Evolutionary conservation across 306 rosid species (phyloP).

Genomic region (Ochetophila trinervis): DNA sequence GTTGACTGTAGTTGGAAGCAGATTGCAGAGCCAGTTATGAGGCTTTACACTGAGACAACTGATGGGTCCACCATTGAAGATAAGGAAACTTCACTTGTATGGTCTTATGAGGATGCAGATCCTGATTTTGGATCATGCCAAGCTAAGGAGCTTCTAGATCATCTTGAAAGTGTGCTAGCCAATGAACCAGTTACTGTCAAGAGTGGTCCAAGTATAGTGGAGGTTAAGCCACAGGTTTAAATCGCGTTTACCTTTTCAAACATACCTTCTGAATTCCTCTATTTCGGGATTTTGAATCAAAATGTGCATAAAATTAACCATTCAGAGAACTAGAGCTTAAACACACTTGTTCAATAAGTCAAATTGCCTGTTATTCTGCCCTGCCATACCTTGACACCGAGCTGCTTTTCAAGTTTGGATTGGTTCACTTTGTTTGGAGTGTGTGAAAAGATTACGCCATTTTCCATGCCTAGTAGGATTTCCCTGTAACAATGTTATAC

Average conservation of each 20-base stretch:
- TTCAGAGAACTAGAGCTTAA: too few species aligned
- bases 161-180: constrained; percentile 77
- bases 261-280: too few species aligned
- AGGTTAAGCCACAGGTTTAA: constrained; percentile 75
- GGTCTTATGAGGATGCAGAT: constrained; percentile 76
- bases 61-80: constrained; percentile 78
- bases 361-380: too few species aligned
- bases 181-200: constrained; percentile 78
- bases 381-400: too few species aligned
- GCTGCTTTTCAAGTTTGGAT: too few species aligned
- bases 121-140: constrained; percentile 79
- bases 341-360: too few species aligned
- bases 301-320: too few species aligned
- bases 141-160: constrained; percentile 79
- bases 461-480: background rate
- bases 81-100: constrained; percentile 59
- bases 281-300: too few species aligned
- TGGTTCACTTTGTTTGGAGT: too few species aligned
- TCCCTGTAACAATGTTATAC: background rate
- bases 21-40: constrained; percentile 73
- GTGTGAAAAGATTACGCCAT: background rate
- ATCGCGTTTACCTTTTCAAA: constrained; percentile 2
- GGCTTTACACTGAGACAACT: constrained; percentile 74
- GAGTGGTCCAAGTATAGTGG: constrained; percentile 58
- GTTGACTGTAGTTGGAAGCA: constrained; percentile 65